Base-by-base conservation (phyloP, 106 monocot species). In the Dactylorhiza incarnata region DNA sequence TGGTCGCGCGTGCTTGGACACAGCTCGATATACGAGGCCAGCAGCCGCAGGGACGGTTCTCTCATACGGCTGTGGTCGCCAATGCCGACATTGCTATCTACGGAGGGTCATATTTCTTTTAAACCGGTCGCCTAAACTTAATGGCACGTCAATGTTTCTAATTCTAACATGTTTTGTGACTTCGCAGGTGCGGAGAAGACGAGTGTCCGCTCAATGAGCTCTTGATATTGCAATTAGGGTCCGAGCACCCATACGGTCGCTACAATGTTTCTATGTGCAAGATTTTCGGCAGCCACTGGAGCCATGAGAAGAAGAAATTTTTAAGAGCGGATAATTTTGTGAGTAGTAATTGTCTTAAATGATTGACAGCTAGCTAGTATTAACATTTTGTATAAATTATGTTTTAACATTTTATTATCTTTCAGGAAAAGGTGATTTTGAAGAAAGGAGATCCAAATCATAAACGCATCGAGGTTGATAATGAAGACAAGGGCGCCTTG, bases 181-280 rank as follows among this genome's bases (percentile, higher is more conserved):
- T 81, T 82, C 7, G 20, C 75, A 95, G 95, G 5, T 95, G 95
- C 14, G 95, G 95, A 25, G 95, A 93, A 83, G 95, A 95, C 47
- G 95, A 95, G 47, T 88, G 88, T 6, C 95, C 95, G 20, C 84
- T 95, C 5, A 95, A 93, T 45, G 95, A 95, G 45, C 45, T 95
- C 8, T 83, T 95, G 49, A 81, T 95, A 74, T 84, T 95, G 77
- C 92, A 93, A 25, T 77, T 93, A 48, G 92, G 88, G 20, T 88
- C 90, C 19, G 92, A 88, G 45, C 95, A 95, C 69, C 89, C 85
- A 12, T 92, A 95, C 76, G 89, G 92, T 29, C 87, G 89, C 0
- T 88, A 90, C 74, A 90, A 95, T 74, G 81, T 88, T 45, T 86
- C 95, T 0, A 85, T 93, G 84, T 95, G 95, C 80, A 95, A 93